Evolutionary conservation across 1,139 yeast genomes (phyloP).

Genomic region (Pichiaceae sp.): DNA sequence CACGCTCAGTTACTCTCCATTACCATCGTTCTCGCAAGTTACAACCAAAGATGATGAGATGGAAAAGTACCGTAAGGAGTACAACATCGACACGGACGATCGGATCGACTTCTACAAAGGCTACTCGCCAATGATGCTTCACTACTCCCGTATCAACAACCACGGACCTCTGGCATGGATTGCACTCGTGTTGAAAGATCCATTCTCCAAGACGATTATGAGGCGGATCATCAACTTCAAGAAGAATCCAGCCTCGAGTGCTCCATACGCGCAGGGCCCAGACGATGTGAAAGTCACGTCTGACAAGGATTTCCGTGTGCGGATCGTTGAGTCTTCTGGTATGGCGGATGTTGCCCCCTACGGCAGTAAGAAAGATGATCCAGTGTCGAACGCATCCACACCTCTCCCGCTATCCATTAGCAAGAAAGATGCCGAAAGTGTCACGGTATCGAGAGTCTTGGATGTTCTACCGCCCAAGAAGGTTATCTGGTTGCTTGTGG

Average conservation of each 20-base stretch:
- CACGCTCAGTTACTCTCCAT: too few relatives aligned
- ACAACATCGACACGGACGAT: constrained; percentile 10
- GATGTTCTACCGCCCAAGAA: constrained; percentile 35
- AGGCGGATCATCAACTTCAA: constrained; percentile 21
- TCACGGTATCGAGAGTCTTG: constrained; percentile 28
- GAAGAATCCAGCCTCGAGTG: constrained; percentile 12
- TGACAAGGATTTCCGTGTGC: constrained; percentile 22
- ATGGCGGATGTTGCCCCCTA: constrained; percentile 23
- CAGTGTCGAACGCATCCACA: constrained; percentile 1
- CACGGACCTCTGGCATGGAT: constrained; percentile 46
- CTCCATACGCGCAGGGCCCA: not conserved
- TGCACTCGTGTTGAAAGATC: constrained; percentile 38
- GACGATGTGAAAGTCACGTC: constrained; percentile 8
- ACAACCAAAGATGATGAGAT: not conserved
- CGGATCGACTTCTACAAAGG: constrained; percentile 34
- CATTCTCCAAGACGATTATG: constrained; percentile 31
- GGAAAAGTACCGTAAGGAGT: not conserved
- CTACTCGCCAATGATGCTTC: constrained; percentile 32
- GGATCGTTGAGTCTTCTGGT: constrained; percentile 27
- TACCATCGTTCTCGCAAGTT: too few relatives aligned
- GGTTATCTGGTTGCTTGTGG: constrained; percentile 37
- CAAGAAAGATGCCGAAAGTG: constrained; percentile 21
- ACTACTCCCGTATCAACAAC: constrained; percentile 31
- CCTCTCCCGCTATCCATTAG: constrained; percentile 4
- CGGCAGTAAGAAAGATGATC: not conserved